Evolutionary conservation across 805 yeast genomes (phyloP).

Genomic region (Yarrowia deformans): DNA sequence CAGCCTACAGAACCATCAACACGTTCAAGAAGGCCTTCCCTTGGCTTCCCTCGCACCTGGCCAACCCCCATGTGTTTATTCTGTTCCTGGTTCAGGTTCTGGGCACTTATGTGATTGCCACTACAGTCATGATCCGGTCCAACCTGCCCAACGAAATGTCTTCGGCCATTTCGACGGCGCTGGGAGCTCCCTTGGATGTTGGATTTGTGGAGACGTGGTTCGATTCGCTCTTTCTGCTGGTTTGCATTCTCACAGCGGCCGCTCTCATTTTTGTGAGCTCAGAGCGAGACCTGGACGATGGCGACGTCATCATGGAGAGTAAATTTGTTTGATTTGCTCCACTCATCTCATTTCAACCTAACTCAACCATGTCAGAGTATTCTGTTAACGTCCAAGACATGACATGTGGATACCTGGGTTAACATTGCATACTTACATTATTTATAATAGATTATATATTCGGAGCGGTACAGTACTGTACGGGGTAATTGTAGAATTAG

Average conservation of each 20-base stretch:
- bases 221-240: slow-evolving; percentile 50
- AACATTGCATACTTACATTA: slow-evolving; percentile 30
- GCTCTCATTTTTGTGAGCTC: slow-evolving; percentile 38
- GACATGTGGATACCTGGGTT: background rate
- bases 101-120: slow-evolving; percentile 53
- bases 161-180: slow-evolving; percentile 52
- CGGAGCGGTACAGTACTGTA: background rate
- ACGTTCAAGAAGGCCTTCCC: slow-evolving; percentile 49
- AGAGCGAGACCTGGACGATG: slow-evolving; percentile 42
- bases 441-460: slow-evolving; percentile 21
- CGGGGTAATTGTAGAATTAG: background rate
- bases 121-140: slow-evolving; percentile 53
- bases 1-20: slow-evolving; percentile 51
- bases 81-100: slow-evolving; percentile 51
- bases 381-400: background rate
- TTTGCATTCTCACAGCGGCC: slow-evolving; percentile 44
- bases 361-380: background rate
- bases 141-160: slow-evolving; percentile 53
- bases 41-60: slow-evolving; percentile 22
- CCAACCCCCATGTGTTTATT: slow-evolving; percentile 41
- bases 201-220: slow-evolving; percentile 52
- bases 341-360: too few relatives aligned
- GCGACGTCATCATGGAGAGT: slow-evolving; percentile 35
- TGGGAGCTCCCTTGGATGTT: slow-evolving; percentile 53
- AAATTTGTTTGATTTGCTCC: slow-evolving; percentile 20